Percentiles rank a stretch among this genome's conserved stretches.
phyloP scores from a whole-genome alignment of 2,329 filamentous ascomycete species.

The Diaporthe sp. region DNA sequence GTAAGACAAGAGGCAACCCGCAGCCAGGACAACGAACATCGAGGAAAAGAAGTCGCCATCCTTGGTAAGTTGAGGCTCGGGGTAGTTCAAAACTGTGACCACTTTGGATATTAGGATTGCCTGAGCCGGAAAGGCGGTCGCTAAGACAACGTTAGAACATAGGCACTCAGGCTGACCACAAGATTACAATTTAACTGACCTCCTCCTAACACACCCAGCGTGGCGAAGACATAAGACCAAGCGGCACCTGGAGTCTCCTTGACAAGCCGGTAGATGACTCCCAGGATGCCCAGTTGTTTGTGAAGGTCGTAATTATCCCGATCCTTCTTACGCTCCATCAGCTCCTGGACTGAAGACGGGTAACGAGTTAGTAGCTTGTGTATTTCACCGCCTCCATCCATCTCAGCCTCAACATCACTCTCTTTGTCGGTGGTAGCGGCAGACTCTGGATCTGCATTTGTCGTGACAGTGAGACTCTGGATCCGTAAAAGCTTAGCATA shows the following conservation, averaged over 20 bases:
- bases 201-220: slow-evolving; percentile 1
- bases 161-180: background rate
- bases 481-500: slow-evolving; percentile 45
- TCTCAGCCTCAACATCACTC: background rate
- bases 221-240: background rate
- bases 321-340: background rate
- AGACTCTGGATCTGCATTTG: background rate
- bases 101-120: slow-evolving; percentile 1
- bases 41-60: background rate
- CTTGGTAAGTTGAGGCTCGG: background rate
- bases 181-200: background rate
- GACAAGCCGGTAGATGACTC: background rate
- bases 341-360: background rate
- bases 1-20: background rate
- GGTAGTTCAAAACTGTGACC: background rate
- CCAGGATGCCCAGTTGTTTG: background rate
- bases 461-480: slow-evolving; percentile 42
- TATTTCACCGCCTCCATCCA: background rate
- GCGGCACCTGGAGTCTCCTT: background rate
- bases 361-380: background rate
- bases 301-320: background rate
- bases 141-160: background rate
- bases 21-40: background rate
- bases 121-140: slow-evolving; percentile 8
- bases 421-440: slow-evolving; percentile 31